Evolutionary conservation across 345 rosid species (phyloP).

Genomic region (Eucalyptus paniculata): DNA sequence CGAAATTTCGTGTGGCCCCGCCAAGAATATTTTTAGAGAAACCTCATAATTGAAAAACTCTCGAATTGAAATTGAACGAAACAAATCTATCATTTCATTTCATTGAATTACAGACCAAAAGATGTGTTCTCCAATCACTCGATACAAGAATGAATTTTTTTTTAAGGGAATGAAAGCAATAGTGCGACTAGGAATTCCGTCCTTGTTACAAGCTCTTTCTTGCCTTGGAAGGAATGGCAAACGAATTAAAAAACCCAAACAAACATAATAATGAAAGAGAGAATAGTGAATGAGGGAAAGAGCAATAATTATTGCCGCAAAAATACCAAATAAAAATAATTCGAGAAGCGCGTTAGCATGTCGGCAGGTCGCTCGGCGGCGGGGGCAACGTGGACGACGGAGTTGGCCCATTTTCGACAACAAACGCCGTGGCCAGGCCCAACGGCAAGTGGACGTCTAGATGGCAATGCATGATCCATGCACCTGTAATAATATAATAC

Average conservation of each 20-base stretch:
- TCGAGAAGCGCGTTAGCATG: background rate
- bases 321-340: background rate
- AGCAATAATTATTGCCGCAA: background rate
- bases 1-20: background rate
- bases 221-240: background rate
- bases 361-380: conserved; percentile 20
- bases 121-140: background rate
- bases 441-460: conserved; percentile 18
- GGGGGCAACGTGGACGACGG: conserved; percentile 14
- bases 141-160: background rate
- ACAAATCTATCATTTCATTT: background rate
- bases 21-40: background rate
- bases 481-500: background rate
- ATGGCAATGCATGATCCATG: conserved; percentile 23
- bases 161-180: background rate
- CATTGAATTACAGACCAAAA: background rate
- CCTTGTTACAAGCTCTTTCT: background rate
- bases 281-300: background rate
- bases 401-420: conserved; percentile 18
- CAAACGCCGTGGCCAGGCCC: conserved; percentile 16
- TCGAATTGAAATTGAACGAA: background rate
- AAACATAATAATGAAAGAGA: background rate
- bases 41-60: background rate
- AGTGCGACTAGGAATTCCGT: background rate
- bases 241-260: background rate